Evolutionary conservation across 2,329 filamentous ascomycete genomes (phyloP).

Genomic region (Zopfia rhizophila): DNA sequence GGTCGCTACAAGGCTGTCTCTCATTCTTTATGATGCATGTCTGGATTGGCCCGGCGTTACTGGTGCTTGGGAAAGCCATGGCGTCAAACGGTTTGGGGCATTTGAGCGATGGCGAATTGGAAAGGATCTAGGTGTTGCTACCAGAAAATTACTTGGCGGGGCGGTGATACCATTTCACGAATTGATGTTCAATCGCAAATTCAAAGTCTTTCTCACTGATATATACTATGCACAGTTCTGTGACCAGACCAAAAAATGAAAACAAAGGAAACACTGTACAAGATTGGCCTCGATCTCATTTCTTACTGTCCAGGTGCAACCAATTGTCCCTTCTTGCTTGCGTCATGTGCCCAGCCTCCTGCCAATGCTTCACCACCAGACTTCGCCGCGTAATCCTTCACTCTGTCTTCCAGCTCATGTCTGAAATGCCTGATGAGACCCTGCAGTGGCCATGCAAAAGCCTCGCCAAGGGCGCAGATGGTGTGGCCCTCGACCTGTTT

Average conservation of each 20-base stretch:
- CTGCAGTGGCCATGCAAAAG: slow-evolving; percentile 98
- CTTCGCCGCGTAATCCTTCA: slow-evolving; percentile 80
- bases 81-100: no score
- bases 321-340: slow-evolving; percentile 80
- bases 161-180: no score
- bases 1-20: no score
- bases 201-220: slow-evolving; percentile 3
- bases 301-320: slow-evolving; percentile 87
- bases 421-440: slow-evolving; percentile 98
- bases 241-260: slow-evolving; percentile 33
- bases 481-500: slow-evolving; percentile 99
- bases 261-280: slow-evolving; percentile 47
- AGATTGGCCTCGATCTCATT: slow-evolving; percentile 17
- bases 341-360: slow-evolving; percentile 85
- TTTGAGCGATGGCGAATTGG: no score
- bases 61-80: no score
- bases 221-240: slow-evolving; percentile 50
- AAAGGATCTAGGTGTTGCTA: no score
- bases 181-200: no score
- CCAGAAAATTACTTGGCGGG: no score
- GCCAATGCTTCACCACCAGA: slow-evolving; percentile 79
- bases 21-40: no score
- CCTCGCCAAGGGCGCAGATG: slow-evolving; percentile 96
- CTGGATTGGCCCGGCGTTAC: no score
- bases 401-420: slow-evolving; percentile 91